These are phyloP conservation scores for Aeschynomene evenia DNA, from an alignment of 306 rosid species.

Conservation along the genomic window DNA sequence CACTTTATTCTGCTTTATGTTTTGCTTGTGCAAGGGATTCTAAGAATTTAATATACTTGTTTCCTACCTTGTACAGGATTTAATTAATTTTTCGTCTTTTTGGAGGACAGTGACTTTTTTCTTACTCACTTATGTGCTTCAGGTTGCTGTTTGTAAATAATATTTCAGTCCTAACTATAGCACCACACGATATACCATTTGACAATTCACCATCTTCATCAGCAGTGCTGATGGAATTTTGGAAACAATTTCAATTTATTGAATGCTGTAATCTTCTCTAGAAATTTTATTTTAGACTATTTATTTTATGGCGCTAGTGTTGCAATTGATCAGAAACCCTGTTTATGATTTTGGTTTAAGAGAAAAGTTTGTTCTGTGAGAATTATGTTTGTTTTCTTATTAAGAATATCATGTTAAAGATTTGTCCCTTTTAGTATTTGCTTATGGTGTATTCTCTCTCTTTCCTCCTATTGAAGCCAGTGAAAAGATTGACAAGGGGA, in stretches of 20 bases:
- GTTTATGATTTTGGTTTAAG: not conserved
- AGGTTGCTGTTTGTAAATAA: constrained; percentile 13
- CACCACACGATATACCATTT: not conserved
- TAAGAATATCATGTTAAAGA: constrained; percentile 16
- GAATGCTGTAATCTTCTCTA: constrained; percentile 9
- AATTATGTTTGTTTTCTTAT: constrained; percentile 16
- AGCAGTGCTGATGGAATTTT: constrained; percentile 24
- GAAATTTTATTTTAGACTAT: constrained; percentile 22
- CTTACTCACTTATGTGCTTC: not conserved
- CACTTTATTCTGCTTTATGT: constrained; percentile 24
- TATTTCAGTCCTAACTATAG: not conserved
- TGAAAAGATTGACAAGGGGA: constrained; percentile 41
- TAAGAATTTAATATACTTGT: constrained; percentile 12
- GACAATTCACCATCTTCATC: constrained; percentile 14
- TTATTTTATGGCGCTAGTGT: not conserved
- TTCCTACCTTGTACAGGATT: not conserved
- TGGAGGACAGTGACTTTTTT: not conserved
- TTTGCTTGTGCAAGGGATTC: constrained; percentile 15
- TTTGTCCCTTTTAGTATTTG: constrained; percentile 18
- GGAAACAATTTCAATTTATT: constrained; percentile 1
- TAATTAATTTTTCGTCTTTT: not conserved
- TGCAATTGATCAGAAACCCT: constrained; percentile 1
- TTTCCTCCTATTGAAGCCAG: constrained; percentile 45
- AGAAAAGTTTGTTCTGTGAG: constrained; percentile 9
- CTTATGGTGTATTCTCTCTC: constrained; percentile 39